Evolutionary conservation across 208 protist genomes (phyloP).

Genomic region (Strigomonas galati): DNA sequence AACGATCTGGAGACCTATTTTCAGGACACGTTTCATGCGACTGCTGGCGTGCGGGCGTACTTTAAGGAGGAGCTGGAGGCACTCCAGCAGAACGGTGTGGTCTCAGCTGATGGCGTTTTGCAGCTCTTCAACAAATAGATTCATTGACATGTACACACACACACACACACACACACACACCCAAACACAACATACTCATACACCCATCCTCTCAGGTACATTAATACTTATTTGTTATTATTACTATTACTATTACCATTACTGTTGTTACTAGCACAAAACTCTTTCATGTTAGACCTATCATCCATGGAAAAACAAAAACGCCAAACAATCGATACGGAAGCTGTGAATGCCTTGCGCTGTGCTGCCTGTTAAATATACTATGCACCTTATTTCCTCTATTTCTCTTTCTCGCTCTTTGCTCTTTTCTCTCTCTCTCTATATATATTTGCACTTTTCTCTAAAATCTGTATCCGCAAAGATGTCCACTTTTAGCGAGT

Average conservation of each 20-base stretch:
- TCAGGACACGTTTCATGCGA: not conserved
- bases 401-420: constrained; percentile 16
- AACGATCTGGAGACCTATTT: not conserved
- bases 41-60: not conserved
- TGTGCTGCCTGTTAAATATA: not conserved
- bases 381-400: no score
- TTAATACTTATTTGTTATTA: constrained; percentile 14
- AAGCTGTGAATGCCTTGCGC: not conserved
- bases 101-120: not conserved
- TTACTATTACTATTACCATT: not conserved
- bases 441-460: no score
- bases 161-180: no score
- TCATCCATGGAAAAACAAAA: not conserved
- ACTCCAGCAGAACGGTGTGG: not conserved
- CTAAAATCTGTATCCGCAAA: constrained; percentile 13
- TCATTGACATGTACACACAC: not conserved
- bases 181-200: no score
- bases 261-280: not conserved
- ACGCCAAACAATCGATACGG: not conserved
- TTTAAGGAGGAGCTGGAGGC: constrained; percentile 8
- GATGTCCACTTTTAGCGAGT: constrained; percentile 36
- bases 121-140: not conserved
- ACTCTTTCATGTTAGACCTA: no score
- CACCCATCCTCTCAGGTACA: no score
- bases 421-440: constrained; percentile 20